Percentiles rank a stretch among this genome's conserved stretches.
phyloP scores from a whole-genome alignment of 2,329 filamentous ascomycete genomes.

The Scleromitrula shiraiana region DNA sequence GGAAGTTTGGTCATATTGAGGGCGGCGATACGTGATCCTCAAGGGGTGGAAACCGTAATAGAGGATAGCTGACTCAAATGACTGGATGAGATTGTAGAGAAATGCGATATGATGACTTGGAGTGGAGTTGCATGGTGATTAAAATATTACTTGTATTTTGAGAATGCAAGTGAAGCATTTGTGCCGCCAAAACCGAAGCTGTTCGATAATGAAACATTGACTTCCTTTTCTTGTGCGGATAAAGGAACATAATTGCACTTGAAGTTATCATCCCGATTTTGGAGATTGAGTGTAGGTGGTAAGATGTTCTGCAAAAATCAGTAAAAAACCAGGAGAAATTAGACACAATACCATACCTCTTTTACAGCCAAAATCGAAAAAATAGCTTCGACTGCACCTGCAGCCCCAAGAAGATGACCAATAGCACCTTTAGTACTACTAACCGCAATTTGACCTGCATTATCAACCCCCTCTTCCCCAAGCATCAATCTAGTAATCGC shows the following conservation, averaged over 20 bases:
- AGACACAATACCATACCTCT: slow-evolving; percentile 48
- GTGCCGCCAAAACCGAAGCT: slow-evolving; percentile 98
- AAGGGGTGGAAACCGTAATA: neutral
- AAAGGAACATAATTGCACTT: slow-evolving; percentile 81
- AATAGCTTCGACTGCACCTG: slow-evolving; percentile 82
- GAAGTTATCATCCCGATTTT: slow-evolving; percentile 56
- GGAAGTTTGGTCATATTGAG: slow-evolving; percentile 7
- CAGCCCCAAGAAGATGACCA: slow-evolving; percentile 84
- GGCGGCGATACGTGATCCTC: slow-evolving; percentile 3
- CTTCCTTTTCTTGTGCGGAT: slow-evolving; percentile 57
- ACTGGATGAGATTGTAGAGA: too few species aligned
- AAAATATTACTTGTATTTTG: slow-evolving; percentile 22
- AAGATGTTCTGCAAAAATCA: slow-evolving; percentile 52
- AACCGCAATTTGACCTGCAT: slow-evolving; percentile 62
- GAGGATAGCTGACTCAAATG: too few species aligned
- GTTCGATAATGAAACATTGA: slow-evolving; percentile 77
- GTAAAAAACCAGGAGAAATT: slow-evolving; percentile 3
- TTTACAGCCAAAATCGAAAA: slow-evolving; percentile 74
- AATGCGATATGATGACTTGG: too few species aligned
- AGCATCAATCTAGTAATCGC: slow-evolving; percentile 75
- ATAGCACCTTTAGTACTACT: slow-evolving; percentile 93
- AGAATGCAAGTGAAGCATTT: slow-evolving; percentile 81
- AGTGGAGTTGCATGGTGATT: neutral
- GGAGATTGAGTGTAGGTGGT: slow-evolving; percentile 81
- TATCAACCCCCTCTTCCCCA: slow-evolving; percentile 57